phyloP scores from a whole-genome alignment of 2,329 filamentous ascomycete genomes.

The Colletotrichum theobromicola region DNA sequence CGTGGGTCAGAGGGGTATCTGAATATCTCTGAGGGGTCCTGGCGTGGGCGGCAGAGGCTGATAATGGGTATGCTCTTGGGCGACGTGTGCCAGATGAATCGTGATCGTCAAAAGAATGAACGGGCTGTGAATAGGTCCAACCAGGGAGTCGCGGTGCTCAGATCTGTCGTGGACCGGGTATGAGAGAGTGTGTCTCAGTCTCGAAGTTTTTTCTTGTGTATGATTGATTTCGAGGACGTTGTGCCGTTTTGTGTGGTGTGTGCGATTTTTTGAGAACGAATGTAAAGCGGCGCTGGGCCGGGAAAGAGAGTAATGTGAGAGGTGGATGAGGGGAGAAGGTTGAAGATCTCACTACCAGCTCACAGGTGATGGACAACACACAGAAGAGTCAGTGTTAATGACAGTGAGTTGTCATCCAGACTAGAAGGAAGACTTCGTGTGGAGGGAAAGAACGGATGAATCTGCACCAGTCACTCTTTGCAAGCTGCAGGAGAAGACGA shows the following conservation, averaged over 20 bases:
- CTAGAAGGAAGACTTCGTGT: neutral
- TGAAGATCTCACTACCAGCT: conserved; percentile 17
- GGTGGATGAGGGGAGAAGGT: conserved; percentile 9
- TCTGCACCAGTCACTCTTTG: conserved; percentile 15
- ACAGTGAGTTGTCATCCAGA: conserved; percentile 4
- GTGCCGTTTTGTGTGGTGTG: neutral
- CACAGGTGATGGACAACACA: conserved; percentile 4
- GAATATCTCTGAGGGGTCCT: neutral
- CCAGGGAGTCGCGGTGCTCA: conserved; percentile 7
- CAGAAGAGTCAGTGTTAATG: neutral
- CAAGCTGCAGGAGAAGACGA: conserved; percentile 6
- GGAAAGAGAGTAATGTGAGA: conserved; percentile 21
- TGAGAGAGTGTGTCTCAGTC: neutral
- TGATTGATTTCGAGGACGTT: neutral
- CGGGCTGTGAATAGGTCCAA: neutral
- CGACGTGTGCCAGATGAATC: neutral
- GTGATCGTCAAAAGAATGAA: conserved; percentile 20
- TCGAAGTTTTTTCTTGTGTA: neutral
- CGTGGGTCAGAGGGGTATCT: conserved; percentile 14
- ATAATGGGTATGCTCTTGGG: conserved; percentile 1
- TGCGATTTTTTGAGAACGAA: conserved; percentile 11
- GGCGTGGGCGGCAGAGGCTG: neutral
- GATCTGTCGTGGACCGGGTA: neutral
- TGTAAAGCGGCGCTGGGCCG: conserved; percentile 19
- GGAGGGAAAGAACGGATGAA: conserved; percentile 23